Evolutionary conservation across 352 stramenopile genomes (phyloP), one percentile per base, ranked within the genome.

Genomic region (Phytophthora sojae): DNA sequence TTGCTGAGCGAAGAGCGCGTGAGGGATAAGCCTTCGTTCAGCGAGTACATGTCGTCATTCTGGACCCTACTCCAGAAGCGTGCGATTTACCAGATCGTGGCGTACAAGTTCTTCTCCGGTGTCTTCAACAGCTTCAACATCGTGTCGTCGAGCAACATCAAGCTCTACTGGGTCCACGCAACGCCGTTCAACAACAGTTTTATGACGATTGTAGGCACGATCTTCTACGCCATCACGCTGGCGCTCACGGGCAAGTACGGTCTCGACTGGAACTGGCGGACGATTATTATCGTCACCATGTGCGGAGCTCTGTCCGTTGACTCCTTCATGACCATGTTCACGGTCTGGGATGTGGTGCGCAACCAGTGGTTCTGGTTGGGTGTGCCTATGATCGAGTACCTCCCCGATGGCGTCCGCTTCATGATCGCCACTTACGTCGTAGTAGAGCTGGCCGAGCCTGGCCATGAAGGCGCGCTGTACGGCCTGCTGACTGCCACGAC

Each of bases 311-410:
- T 86, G 14, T 75, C 68, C 2, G 73, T 86, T 17, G 83, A 91
- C 57, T 71, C 50, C 0, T 70, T 85, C 57, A 81, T 86, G 69
- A 89, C 78, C 1, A 84, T 91, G 70, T 54, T 89, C 12, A 83
- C 73, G 0, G 71, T 78, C 2, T 91, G 81, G 83, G 75, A 88
- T n/a, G 68, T 88, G 4, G 58, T 87, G 6, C 81, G 83, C 12
- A 86, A 82, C 67, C 81, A 88, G 55, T 91, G 83, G 83, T 89
- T 91, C 66, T 91, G 77, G 81, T 68, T 87, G 2, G 79, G 81
- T 49, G 75, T 89, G 9, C 81, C 81, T 0, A 62, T 91, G 0
- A 77, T 88, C 3, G 81, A 78, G 26, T 80, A 89, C 21, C 50
- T 89, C 2, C 83, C 83, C 5, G 74, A 81, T 35, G 81, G 81